Evolutionary conservation across 148 eudicot genomes (phyloP).

Genomic region (Vaccinium macrocarpon): DNA sequence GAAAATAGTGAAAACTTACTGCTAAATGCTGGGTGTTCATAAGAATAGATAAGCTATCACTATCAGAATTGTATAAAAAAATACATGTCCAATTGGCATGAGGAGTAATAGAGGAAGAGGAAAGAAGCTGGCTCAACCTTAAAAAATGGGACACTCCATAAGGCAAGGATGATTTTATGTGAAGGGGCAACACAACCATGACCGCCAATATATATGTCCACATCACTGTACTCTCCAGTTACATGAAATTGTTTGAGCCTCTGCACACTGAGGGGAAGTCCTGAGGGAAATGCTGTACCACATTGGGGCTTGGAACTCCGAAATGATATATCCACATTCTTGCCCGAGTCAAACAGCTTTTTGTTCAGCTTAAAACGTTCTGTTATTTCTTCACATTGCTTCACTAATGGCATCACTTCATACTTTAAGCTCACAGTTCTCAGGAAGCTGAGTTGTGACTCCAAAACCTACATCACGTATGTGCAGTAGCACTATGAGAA

Average conservation of each 20-base stretch:
- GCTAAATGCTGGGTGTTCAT: not conserved
- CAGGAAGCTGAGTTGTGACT: constrained; percentile 53
- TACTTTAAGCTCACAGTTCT: constrained; percentile 54
- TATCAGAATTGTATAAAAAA: not conserved
- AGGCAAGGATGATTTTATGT: constrained; percentile 73
- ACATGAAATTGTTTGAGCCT: constrained; percentile 41
- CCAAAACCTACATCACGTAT: constrained; percentile 50
- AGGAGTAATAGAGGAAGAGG: constrained; percentile 5
- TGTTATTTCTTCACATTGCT: constrained; percentile 70
- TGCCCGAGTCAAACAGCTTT: constrained; percentile 64
- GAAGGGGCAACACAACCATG: constrained; percentile 48
- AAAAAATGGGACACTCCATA: constrained; percentile 83
- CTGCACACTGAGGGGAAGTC: constrained; percentile 50
- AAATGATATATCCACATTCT: constrained; percentile 69
- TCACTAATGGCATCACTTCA: constrained; percentile 67
- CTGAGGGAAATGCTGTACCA: constrained; percentile 50
- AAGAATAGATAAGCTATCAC: not conserved
- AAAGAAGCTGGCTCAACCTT: constrained; percentile 55
- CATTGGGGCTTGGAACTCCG: constrained; percentile 53
- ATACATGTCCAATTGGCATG: constrained; percentile 6
- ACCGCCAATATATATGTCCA: constrained; percentile 59
- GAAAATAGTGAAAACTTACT: not conserved
- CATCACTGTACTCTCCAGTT: constrained; percentile 60
- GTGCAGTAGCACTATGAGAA: constrained; percentile 10
- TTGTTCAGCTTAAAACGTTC: constrained; percentile 75